Conservation (phyloP, 176 grass and related monocot genomes). For the Typha latifolia region DNA sequence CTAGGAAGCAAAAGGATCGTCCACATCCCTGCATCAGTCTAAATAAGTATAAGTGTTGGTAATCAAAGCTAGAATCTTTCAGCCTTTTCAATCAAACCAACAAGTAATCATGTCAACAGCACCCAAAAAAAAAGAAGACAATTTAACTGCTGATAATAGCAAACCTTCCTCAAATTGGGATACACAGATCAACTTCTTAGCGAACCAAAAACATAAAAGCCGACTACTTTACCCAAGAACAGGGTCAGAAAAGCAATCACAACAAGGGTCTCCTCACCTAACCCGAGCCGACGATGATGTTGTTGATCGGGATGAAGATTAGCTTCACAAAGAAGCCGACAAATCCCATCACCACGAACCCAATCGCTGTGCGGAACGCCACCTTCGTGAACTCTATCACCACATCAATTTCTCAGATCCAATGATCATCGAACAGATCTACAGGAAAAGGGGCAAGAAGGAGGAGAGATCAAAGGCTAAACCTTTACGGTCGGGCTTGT, state of each 20-base stretch:
- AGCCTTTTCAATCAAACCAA: too few relatives aligned
- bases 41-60: too few relatives aligned
- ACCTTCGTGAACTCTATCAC: slow-evolving; percentile 78
- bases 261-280: slow-evolving; percentile 27
- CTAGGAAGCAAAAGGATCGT: too few relatives aligned
- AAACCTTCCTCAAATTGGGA: too few relatives aligned
- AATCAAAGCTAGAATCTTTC: too few relatives aligned
- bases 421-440: neutral
- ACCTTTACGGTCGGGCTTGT: slow-evolving; percentile 89
- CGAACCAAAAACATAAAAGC: too few relatives aligned
- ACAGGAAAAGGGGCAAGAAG: neutral
- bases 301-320: slow-evolving; percentile 87
- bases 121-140: too few relatives aligned
- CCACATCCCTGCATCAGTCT: too few relatives aligned
- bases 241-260: neutral
- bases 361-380: slow-evolving; percentile 61
- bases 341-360: slow-evolving; percentile 78
- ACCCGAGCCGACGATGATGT: slow-evolving; percentile 77
- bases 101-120: too few relatives aligned
- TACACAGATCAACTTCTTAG: too few relatives aligned
- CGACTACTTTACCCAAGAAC: too few relatives aligned
- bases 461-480: neutral
- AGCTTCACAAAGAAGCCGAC: slow-evolving; percentile 79
- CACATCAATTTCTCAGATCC: neutral
- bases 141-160: too few relatives aligned